These are phyloP conservation scores for Pyrus bretschneideri DNA, from an alignment of 306 rosid species.

Conservation along the genomic window DNA sequence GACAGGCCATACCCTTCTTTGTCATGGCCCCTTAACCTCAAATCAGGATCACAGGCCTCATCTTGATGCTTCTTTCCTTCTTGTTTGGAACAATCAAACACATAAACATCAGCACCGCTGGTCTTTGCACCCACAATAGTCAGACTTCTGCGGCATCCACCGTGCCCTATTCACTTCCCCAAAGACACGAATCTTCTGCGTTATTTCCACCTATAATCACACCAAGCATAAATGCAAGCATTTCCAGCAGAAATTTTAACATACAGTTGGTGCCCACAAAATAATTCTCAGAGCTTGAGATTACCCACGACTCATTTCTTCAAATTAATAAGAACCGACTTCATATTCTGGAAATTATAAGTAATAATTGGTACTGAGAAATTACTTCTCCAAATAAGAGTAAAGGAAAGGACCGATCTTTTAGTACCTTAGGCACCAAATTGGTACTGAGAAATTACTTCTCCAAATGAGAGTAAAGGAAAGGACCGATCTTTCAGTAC, in stretches of 20 bases:
- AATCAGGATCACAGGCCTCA: conserved; percentile 52
- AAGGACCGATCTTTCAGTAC: conserved; percentile 13
- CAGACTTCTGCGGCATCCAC: conserved; percentile 74
- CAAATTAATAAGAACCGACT: background rate
- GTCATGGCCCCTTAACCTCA: conserved; percentile 88
- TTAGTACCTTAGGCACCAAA: conserved; percentile 50
- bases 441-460: background rate
- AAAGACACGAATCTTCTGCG: conserved; percentile 55
- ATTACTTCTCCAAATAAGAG: background rate
- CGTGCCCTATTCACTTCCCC: conserved; percentile 97
- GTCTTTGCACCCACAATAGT: conserved; percentile 68
- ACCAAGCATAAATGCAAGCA: background rate
- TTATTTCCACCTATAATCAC: conserved; percentile 51
- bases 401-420: background rate
- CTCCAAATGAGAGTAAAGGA: background rate
- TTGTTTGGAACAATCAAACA: conserved; percentile 47
- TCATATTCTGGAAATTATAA: background rate
- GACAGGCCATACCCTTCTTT: conserved; percentile 88
- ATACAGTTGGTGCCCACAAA: conserved; percentile 25
- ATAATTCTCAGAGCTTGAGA: background rate
- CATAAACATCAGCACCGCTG: conserved; percentile 66
- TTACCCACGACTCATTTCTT: background rate
- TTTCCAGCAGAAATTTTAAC: conserved; percentile 23
- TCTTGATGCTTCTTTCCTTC: conserved; percentile 32
- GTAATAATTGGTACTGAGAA: background rate